Percentiles rank a stretch among this genome's conserved stretches.
These are phyloP conservation scores for Trametes pubescens DNA, from an alignment of 1,284 basidiomycete genomes.

Conservation along the genomic window DNA sequence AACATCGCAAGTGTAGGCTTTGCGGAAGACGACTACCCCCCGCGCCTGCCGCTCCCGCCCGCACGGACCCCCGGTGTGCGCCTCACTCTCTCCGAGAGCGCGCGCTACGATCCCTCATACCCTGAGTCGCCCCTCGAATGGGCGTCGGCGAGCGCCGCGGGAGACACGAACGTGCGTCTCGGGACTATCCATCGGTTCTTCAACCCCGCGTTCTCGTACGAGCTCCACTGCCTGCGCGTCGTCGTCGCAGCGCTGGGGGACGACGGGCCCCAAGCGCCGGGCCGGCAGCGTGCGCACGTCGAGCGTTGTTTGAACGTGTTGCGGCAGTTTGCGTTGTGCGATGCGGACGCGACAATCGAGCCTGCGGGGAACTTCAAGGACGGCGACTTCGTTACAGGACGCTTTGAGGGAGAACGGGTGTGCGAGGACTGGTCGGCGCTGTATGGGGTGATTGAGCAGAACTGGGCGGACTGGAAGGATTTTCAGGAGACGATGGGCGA, in stretches of 20 bases:
- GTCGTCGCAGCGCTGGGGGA: constrained; percentile 25
- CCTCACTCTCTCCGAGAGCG: constrained; percentile 27
- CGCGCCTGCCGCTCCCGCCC: constrained; percentile 1
- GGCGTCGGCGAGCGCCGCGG: constrained; percentile 39
- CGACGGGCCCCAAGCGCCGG: constrained; percentile 3
- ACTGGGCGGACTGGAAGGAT: constrained; percentile 14
- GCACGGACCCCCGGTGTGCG: not conserved
- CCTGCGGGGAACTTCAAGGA: constrained; percentile 34
- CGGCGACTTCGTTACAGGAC: constrained; percentile 28
- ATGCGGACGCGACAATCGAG: constrained; percentile 48
- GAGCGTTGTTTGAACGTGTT: constrained; percentile 34
- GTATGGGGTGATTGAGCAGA: constrained; percentile 12
- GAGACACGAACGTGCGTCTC: constrained; percentile 43
- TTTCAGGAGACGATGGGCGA: not conserved
- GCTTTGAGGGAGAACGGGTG: constrained; percentile 7
- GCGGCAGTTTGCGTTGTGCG: constrained; percentile 47
- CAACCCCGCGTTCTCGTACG: constrained; percentile 48
- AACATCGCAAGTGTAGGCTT: not conserved
- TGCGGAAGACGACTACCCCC: constrained; percentile 12
- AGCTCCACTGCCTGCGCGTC: constrained; percentile 48
- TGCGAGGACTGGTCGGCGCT: constrained; percentile 10
- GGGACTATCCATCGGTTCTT: constrained; percentile 43
- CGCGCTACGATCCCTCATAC: constrained; percentile 35
- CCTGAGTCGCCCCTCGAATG: constrained; percentile 39
- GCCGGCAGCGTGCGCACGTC: constrained; percentile 24